Evolutionary conservation across 257 asterid species (phyloP), one percentile per base, ranked within the genome.

Genomic region (Paulownia fortunei): DNA sequence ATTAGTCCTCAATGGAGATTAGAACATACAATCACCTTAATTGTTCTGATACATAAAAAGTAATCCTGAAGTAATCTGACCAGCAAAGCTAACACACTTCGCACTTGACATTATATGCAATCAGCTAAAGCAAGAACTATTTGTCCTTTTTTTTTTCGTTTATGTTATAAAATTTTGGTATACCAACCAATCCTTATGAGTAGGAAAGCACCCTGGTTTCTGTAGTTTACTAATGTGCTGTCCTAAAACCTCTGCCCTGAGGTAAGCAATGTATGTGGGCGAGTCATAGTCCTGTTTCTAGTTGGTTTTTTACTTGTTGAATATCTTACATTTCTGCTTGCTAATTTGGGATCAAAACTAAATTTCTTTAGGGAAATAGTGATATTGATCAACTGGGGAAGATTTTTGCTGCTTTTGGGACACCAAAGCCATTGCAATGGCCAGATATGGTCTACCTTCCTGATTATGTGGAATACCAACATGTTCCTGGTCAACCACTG

Each of bases 301-400:
- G 42, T 30, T 12, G 37, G 65, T 27, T 32, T 34, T 32, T 8
- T 8, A 32, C 13, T 62, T 62, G 42, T 30, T 62, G 42, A 62
- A 62, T 32, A 34, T 62, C n/a, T n/a, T 74, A 23, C 47, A 16
- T 64, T 4, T n/a, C n/a, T n/a, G n/a, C 4, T 34, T 76, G 47
- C 26, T 54, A 69, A 47, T 74, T 61, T 78, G 62, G 77, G 8
- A 65, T 69, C 36, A 69, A 76, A 72, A 63, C 61, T 69, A 55
- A 54, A 67, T 59, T 69, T 64, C 52, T 76, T 73, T 76, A 95
- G 99, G 99, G 99, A 66, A 90, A 84, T 77, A 95, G 96, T 74
- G 99, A 95, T 75, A 95, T 95, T 30, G 99, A 95, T 88, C 99
- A 95, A 88, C 88, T 95, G 54, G 99, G 99, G 61, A 95, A 95